Evolutionary conservation across 2,329 filamentous ascomycete species (phyloP).

Genomic region (Cordyceps militaris): DNA sequence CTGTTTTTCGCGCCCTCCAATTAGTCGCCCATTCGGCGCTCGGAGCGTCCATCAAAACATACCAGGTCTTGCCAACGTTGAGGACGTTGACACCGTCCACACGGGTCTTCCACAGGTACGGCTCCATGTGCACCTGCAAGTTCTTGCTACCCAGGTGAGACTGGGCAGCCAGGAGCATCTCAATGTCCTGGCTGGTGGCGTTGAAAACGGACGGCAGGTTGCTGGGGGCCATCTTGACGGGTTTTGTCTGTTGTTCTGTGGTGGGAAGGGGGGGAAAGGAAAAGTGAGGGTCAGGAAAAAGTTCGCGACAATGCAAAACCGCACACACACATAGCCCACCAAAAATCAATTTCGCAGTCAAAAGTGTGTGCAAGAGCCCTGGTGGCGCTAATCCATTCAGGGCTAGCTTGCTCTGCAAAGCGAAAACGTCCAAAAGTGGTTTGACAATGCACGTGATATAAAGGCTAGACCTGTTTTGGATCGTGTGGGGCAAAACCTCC

Average conservation of each 20-base stretch:
- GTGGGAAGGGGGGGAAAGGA: conserved; percentile 21
- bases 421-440: neutral
- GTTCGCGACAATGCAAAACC: conserved; percentile 31
- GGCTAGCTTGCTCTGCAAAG: conserved; percentile 16
- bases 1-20: conserved; percentile 39
- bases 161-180: conserved; percentile 98
- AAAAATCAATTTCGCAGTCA: conserved; percentile 24
- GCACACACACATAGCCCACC: conserved; percentile 17
- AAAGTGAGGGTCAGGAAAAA: conserved; percentile 28
- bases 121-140: conserved; percentile 98
- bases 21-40: neutral
- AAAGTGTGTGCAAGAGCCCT: conserved; percentile 35
- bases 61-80: conserved; percentile 99
- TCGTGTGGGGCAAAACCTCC: neutral
- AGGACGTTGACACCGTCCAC: conserved; percentile 97
- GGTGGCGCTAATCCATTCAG: conserved; percentile 21
- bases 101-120: conserved; percentile 99
- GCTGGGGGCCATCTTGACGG: conserved; percentile 82
- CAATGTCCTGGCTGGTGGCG: conserved; percentile 96
- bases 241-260: conserved; percentile 26
- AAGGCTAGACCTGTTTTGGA: conserved; percentile 19
- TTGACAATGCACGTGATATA: conserved; percentile 24
- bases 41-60: conserved; percentile 21
- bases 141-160: conserved; percentile 98
- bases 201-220: conserved; percentile 95